phyloP scores from a whole-genome alignment of 768 basidiomycete species.

The Lactifluus volemus region DNA sequence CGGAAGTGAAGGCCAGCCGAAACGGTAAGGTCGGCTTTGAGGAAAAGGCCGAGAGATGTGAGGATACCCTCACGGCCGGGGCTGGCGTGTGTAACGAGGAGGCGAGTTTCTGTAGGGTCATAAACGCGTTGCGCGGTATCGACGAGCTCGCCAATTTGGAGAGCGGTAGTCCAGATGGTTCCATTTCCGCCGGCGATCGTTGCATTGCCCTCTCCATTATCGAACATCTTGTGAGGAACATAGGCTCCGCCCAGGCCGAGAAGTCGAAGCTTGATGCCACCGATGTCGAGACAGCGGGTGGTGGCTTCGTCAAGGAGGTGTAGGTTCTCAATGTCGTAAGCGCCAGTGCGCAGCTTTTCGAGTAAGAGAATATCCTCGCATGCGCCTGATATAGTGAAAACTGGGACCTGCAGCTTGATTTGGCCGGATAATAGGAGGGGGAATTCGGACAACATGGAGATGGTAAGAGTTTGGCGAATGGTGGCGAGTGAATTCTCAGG shows the following conservation, averaged over 20 bases:
- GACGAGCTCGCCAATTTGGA: slow-evolving; percentile 96
- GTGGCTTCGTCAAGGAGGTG: slow-evolving; percentile 92
- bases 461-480: slow-evolving; percentile 67
- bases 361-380: slow-evolving; percentile 92
- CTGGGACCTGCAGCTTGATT: slow-evolving; percentile 85
- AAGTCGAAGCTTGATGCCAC: slow-evolving; percentile 86
- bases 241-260: slow-evolving; percentile 96
- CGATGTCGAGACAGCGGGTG: slow-evolving; percentile 85
- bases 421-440: slow-evolving; percentile 85
- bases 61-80: slow-evolving; percentile 92
- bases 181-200: slow-evolving; percentile 99
- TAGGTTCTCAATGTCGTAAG: slow-evolving; percentile 82
- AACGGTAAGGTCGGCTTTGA: slow-evolving; percentile 91
- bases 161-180: slow-evolving; percentile 97
- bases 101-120: slow-evolving; percentile 87
- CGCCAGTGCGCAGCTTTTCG: slow-evolving; percentile 83
- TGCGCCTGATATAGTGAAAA: slow-evolving; percentile 95
- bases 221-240: slow-evolving; percentile 90
- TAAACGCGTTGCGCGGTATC: slow-evolving; percentile 94
- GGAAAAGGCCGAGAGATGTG: slow-evolving; percentile 77
- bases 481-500: slow-evolving; percentile 57
- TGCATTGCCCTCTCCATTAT: slow-evolving; percentile 86
- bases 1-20: slow-evolving; percentile 97
- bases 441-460: slow-evolving; percentile 86
- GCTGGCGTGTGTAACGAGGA: slow-evolving; percentile 87